These are phyloP conservation scores for Coccomyxa sp. DNA, from an alignment of 139 green algal species.

Conservation along the genomic window DNA sequence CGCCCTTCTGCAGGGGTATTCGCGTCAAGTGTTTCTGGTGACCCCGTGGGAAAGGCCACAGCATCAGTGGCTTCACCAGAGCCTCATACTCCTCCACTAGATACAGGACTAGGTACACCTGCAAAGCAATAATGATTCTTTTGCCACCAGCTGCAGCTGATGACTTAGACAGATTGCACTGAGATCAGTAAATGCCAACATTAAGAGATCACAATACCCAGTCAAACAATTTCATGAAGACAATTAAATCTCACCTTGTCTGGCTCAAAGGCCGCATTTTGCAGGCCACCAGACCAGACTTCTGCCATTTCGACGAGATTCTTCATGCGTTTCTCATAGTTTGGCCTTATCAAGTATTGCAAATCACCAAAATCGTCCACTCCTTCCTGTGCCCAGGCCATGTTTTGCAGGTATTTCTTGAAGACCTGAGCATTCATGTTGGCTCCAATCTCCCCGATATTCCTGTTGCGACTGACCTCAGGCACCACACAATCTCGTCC, in stretches of 20 bases:
- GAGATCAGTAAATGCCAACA: no score
- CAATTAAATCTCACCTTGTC: not conserved
- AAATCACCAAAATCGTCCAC: not conserved
- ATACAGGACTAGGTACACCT: constrained; percentile 12
- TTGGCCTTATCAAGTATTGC: not conserved
- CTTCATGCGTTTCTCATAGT: not conserved
- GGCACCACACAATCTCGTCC: constrained; percentile 38
- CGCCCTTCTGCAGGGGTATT: constrained; percentile 20
- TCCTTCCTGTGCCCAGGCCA: constrained; percentile 20
- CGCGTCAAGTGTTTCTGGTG: constrained; percentile 22
- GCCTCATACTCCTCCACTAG: constrained; percentile 22
- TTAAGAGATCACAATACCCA: no score
- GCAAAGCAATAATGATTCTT: not conserved
- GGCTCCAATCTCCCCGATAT: constrained; percentile 40
- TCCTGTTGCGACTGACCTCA: constrained; percentile 41
- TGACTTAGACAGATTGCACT: no score
- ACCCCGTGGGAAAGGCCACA: constrained; percentile 37
- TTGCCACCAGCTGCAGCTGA: no score
- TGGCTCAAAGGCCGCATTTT: not conserved
- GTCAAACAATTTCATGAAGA: no score
- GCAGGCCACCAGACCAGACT: not conserved
- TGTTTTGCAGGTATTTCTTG: constrained; percentile 25
- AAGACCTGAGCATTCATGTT: constrained; percentile 43
- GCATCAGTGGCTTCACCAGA: constrained; percentile 15
- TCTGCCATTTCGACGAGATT: not conserved